Percentiles rank a stretch among this genome's conserved stretches.
phyloP scores from a whole-genome alignment of 129 eudicot species.

The Silybum marianum region DNA sequence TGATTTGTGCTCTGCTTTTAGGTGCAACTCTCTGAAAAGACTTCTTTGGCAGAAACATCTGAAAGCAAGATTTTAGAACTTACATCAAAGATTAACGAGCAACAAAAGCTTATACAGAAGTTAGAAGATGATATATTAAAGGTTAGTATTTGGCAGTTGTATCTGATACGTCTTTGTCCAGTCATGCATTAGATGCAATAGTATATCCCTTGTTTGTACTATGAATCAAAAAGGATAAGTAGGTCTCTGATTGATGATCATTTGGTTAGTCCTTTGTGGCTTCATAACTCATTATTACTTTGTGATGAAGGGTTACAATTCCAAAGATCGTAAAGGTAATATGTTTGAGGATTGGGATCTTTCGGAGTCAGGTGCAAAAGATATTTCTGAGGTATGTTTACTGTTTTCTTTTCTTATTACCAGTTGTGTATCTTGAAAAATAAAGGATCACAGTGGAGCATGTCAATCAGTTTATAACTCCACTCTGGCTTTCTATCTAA shows the following conservation, averaged over 20 bases:
- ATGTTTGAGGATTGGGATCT: conserved; percentile 92
- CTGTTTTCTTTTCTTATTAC: conserved; percentile 1
- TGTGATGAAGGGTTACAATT: conserved; percentile 77
- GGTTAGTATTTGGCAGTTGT: conserved; percentile 39
- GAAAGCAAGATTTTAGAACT: conserved; percentile 79
- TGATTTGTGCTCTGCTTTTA: conserved; percentile 34
- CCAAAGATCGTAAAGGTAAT: conserved; percentile 77
- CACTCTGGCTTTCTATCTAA: neutral
- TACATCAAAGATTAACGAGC: conserved; percentile 63
- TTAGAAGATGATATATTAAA: conserved; percentile 96
- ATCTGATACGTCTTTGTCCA: neutral
- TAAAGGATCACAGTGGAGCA: neutral
- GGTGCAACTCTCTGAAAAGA: conserved; percentile 91
- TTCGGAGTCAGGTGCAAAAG: conserved; percentile 72
- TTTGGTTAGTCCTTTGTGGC: conserved; percentile 11
- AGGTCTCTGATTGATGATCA: neutral
- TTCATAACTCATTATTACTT: neutral
- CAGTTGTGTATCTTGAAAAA: neutral
- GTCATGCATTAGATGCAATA: neutral
- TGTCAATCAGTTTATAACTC: conserved; percentile 6
- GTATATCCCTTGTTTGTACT: neutral
- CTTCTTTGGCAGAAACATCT: conserved; percentile 67
- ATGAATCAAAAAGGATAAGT: neutral
- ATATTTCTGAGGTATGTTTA: conserved; percentile 55
- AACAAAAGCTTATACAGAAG: conserved; percentile 88